Evolutionary conservation across 2,329 filamentous ascomycete species (phyloP).

Genomic region (Aureobasidium sp.): DNA sequence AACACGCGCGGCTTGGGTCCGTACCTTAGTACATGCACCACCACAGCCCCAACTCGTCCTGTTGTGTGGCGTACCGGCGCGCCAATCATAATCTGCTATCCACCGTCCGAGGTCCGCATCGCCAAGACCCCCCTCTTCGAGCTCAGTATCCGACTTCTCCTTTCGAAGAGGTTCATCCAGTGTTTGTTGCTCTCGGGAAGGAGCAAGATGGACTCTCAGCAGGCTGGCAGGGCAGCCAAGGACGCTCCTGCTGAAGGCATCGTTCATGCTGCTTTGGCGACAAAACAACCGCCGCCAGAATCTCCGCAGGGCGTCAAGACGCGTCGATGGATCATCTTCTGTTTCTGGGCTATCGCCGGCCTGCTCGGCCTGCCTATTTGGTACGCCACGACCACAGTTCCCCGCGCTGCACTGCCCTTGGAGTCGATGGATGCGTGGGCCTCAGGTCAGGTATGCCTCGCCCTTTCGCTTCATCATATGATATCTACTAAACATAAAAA

Average conservation of each 20-base stretch:
- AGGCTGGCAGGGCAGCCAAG: background rate
- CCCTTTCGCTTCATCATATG: slow-evolving; percentile 6
- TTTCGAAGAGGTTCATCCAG: background rate
- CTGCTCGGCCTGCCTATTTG: slow-evolving; percentile 85
- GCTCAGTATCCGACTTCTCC: background rate
- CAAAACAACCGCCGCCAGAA: slow-evolving; percentile 65
- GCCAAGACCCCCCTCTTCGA: background rate
- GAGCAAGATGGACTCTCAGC: slow-evolving; percentile 1
- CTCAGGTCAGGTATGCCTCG: slow-evolving; percentile 64
- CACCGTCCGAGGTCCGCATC: background rate
- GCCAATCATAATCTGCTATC: slow-evolving; percentile 11
- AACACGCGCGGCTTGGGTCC: slow-evolving; percentile 8
- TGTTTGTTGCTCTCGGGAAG: background rate
- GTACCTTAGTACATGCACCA: slow-evolving; percentile 2
- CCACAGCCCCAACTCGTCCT: slow-evolving; percentile 1
- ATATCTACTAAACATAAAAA: slow-evolving; percentile 12
- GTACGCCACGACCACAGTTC: slow-evolving; percentile 92
- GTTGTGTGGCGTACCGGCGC: background rate
- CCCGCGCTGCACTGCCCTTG: slow-evolving; percentile 75
- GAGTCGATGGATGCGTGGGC: slow-evolving; percentile 87
- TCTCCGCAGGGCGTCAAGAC: slow-evolving; percentile 60
- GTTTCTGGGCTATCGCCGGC: slow-evolving; percentile 85
- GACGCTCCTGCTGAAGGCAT: background rate
- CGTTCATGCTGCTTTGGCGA: slow-evolving; percentile 11
- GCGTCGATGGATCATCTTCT: slow-evolving; percentile 68